Base-by-base conservation (phyloP, 768 basidiomycete species). In the Amanita pseudoporphyria region DNA sequence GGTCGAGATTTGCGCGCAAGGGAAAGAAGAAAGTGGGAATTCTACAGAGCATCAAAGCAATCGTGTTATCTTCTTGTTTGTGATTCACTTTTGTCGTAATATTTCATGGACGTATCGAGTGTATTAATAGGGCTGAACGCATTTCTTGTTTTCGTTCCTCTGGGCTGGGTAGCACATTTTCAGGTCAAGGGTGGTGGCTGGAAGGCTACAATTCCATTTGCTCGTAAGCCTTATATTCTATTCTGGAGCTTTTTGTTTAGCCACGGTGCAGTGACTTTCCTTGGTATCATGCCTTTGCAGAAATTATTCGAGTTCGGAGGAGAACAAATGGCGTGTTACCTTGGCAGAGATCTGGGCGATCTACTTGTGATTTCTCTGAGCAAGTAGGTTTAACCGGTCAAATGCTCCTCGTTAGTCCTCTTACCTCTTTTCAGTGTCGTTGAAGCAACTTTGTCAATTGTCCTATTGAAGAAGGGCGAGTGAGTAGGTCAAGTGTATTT, bases 391-490 rank as follows among this genome's bases (percentile, higher is more conserved):
- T 2, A n/a, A 28, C 24, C n/a, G 4, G 9, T 28, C 18, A n/a
- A 26, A 18, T 19, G n/a, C 24, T 53, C 36, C 26, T 31, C 22
- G 22, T 36, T 28, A 16, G 16, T 32, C 39, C 38, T 13, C n/a
- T 30, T 40, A 45, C 41, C 30, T 16, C n/a, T 4, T 44, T 21
- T 3, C 49, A 86, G 83, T 58, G 67, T 77, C 6, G 82, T 88
- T 1, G 86, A 88, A 64, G 84, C 77, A 0, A 81, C 82, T 0
- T 65, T 88, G 5, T 82, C 82, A 0, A 80, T 87, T 45, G 75
- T 86, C 49, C 67, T 87, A 14, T 64, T 87, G n/a, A 54, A 60
- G n/a, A 77, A 75, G 62, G 82, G 82, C 77, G 78, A 86, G 81
- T 84, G 56, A 64, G 80, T 74, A n/a, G 37, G 39, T 26, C 22